These are phyloP conservation scores for Amanita pallidorosea DNA, from an alignment of 768 basidiomycete species.

Conservation along the genomic window DNA sequence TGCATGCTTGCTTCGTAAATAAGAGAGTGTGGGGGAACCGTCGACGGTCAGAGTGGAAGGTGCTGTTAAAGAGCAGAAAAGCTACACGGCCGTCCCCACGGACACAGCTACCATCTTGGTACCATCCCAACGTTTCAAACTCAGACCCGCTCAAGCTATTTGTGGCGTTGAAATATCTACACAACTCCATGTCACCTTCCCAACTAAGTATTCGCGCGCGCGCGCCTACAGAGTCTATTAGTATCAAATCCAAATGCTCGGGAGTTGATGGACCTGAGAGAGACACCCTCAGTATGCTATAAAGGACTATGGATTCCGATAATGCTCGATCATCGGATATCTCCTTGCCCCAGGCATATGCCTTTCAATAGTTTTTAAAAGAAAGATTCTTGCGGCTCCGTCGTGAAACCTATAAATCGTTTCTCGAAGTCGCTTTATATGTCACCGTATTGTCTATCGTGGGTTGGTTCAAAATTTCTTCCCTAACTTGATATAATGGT, in stretches of 20 bases:
- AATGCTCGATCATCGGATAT: background rate
- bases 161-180: background rate
- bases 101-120: background rate
- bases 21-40: slow-evolving; percentile 24
- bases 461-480: background rate
- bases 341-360: background rate
- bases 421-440: background rate
- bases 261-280: background rate
- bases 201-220: background rate
- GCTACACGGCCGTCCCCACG: slow-evolving; percentile 3
- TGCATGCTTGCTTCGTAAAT: slow-evolving; percentile 29
- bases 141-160: background rate
- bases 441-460: background rate
- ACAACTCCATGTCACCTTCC: background rate
- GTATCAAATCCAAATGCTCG: slow-evolving; percentile 1
- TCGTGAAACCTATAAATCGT: background rate
- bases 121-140: background rate
- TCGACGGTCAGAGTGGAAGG: slow-evolving; percentile 17
- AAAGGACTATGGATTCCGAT: background rate
- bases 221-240: slow-evolving; percentile 4
- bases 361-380: background rate
- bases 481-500: background rate
- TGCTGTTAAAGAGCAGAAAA: slow-evolving; percentile 2
- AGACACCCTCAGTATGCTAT: background rate
- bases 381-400: background rate